Evolutionary conservation across 345 rosid species (phyloP).

Genomic region (Camelina hispida): DNA sequence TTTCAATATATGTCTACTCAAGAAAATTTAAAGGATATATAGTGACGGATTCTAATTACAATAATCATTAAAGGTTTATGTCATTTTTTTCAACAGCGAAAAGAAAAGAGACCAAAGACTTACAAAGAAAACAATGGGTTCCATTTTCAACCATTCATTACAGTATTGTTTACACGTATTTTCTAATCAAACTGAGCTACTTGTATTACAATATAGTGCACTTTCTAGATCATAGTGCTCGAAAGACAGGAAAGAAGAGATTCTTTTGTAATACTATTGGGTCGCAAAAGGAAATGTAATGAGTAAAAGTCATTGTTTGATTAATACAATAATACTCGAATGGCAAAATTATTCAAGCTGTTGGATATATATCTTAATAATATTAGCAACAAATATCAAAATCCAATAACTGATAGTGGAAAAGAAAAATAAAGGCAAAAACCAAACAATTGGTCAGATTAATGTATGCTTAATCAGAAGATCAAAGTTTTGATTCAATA

Average conservation of each 20-base stretch:
- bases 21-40: constrained; percentile 24
- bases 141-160: constrained; percentile 30
- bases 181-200: constrained; percentile 8
- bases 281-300: constrained; percentile 37
- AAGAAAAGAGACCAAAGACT: constrained; percentile 32
- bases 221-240: constrained; percentile 28
- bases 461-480: constrained; percentile 15
- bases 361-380: constrained; percentile 27
- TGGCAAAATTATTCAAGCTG: constrained; percentile 12
- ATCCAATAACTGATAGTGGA: constrained; percentile 28
- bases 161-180: neutral
- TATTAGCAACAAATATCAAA: constrained; percentile 14
- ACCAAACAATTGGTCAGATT: constrained; percentile 26
- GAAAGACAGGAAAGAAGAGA: constrained; percentile 25
- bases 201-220: constrained; percentile 34
- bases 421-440: constrained; percentile 9
- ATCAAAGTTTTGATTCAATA: constrained; percentile 2
- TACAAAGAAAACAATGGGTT: neutral
- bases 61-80: constrained; percentile 37
- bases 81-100: constrained; percentile 27
- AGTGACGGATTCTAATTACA: constrained; percentile 35
- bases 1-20: constrained; percentile 17
- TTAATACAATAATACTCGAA: constrained; percentile 18
- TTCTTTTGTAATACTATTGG: constrained; percentile 38
- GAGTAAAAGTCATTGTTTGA: constrained; percentile 37